A percentile compares a stretch with the other conserved stretches of the same genome.
These are phyloP conservation scores for Hygrocybe punicea DNA, from an alignment of 768 basidiomycete genomes.

Conservation along the genomic window DNA sequence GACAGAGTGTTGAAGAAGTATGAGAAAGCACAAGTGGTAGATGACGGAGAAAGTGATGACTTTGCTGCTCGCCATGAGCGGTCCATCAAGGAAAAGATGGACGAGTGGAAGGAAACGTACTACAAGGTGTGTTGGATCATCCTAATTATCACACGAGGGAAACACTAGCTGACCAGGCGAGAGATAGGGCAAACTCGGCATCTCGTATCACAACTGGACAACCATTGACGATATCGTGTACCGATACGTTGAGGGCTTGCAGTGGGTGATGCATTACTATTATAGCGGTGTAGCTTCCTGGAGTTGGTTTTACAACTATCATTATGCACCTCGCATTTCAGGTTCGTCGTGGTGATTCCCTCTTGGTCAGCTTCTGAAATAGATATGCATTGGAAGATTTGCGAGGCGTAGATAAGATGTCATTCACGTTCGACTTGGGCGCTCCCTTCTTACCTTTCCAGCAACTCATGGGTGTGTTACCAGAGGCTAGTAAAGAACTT, in stretches of 20 bases:
- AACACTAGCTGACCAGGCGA: not conserved
- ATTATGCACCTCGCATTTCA: conserved; percentile 94
- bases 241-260: conserved; percentile 88
- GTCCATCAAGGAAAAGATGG: conserved; percentile 77
- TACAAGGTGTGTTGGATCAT: conserved; percentile 60
- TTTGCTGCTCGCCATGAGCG: conserved; percentile 79
- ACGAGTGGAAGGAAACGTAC: conserved; percentile 87
- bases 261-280: conserved; percentile 99
- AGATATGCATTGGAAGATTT: conserved; percentile 36
- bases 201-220: conserved; percentile 67
- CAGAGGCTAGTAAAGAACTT: conserved; percentile 83
- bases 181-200: conserved; percentile 76
- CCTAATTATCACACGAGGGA: not conserved
- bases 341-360: conserved; percentile 46
- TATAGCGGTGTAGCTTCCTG: conserved; percentile 96
- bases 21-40: conserved; percentile 72
- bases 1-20: conserved; percentile 86
- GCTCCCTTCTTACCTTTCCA: conserved; percentile 90
- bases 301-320: conserved; percentile 99
- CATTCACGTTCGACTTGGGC: conserved; percentile 84
- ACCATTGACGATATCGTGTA: conserved; percentile 68
- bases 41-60: conserved; percentile 66
- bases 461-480: conserved; percentile 97
- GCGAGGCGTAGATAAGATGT: conserved; percentile 74
- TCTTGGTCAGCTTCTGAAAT: conserved; percentile 2